Evolutionary conservation across 306 rosid genomes (phyloP).

Genomic region (Arachis stenosperma): DNA sequence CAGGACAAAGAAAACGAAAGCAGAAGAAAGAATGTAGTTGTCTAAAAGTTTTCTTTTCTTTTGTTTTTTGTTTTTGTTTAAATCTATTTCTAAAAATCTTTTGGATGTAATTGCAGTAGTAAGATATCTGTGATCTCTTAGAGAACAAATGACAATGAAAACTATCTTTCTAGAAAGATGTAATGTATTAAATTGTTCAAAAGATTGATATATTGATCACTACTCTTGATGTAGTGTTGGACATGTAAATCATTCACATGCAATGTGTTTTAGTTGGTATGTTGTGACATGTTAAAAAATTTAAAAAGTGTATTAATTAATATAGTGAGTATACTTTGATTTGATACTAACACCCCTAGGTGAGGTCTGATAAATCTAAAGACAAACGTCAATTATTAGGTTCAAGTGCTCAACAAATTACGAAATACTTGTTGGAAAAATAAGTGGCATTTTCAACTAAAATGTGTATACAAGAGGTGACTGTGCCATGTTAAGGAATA

Average conservation of each 20-base stretch:
- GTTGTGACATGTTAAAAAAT: no score
- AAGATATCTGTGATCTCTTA: not conserved
- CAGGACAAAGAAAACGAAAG: not conserved
- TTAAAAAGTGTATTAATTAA: no score
- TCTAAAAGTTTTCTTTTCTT: not conserved
- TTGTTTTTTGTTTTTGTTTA: no score
- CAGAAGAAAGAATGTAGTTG: not conserved
- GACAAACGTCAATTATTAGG: not conserved
- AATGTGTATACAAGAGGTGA: not conserved
- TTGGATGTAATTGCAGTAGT: not conserved
- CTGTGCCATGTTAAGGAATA: not conserved
- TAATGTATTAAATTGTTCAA: no score
- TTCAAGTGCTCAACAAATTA: not conserved
- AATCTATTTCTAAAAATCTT: not conserved
- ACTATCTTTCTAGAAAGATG: no score
- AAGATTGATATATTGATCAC: no score
- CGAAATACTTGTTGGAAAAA: not conserved
- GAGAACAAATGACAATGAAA: no score
- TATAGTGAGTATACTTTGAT: not conserved
- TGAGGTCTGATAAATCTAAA: not conserved
- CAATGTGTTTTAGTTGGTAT: no score
- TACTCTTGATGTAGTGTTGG: no score
- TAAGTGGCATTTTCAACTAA: not conserved
- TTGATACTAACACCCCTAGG: not conserved
- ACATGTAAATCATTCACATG: no score